Base-by-base conservation (phyloP, 176 grass and related monocot genomes). In the Carex myosuroides region DNA sequence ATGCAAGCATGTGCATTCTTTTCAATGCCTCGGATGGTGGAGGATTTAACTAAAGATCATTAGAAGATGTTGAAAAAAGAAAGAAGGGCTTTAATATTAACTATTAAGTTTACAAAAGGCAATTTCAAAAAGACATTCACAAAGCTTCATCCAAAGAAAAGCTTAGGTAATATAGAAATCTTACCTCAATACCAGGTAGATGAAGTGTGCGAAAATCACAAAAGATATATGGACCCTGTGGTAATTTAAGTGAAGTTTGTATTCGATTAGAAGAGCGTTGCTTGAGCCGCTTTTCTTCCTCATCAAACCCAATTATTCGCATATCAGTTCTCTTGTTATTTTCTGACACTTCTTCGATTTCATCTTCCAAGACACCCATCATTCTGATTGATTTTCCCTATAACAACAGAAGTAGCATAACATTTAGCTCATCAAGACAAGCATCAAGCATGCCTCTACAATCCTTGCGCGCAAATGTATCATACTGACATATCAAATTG, bases 1-100 rank as follows among this genome's bases (percentile, higher is more conserved):
- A 99, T 79, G 96, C 96, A 89, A 99, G 93, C 89, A 93, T 93
- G 81, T 99, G 96, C 96, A 99, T 93, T 87, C 91, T 93, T 93
- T 91, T 99, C 81, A 99, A 81, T 85, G 93, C 96, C 87, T 95
- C 93, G 0, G 93, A 90, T 42, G 91, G 79, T 85, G 89, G 88
- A 85, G 96, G 96, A 85, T 93, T 93, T 62, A 99, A 62, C 96
- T 99, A 68, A 69, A 55, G 20, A 44, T 42, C 29, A 81, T 81
- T 3, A 70, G 55, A 84, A 64, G 57, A 53, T 1, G 29, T 58
- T 13, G 56, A 87, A 24, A 61, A 79, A 61, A 78, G 30, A 62
- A 86, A 85, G 53, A 53, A 85, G 35, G 13, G 21, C 14, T 32
- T 81, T 50, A 32, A 58, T 37, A 24, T 18, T 73, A 62, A 32